These are phyloP conservation scores for Phalaenopsis hybrid DNA, from an alignment of 116 monocot species.

Conservation along the genomic window DNA sequence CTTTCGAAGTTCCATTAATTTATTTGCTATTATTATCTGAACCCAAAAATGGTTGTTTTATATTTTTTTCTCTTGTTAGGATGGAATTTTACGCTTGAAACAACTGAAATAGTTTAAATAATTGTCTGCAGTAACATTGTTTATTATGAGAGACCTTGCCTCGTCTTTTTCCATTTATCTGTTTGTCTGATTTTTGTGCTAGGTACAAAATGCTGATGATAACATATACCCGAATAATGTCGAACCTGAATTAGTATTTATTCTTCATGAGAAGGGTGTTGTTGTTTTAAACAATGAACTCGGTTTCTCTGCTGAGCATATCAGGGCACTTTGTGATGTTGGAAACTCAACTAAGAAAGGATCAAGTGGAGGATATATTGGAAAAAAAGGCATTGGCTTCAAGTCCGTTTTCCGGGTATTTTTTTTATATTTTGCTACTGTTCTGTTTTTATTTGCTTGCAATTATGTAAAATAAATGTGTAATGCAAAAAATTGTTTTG, in stretches of 20 bases:
- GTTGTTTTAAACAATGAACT: slow-evolving; percentile 84
- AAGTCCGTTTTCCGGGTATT: slow-evolving; percentile 98
- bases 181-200: not conserved
- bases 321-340: slow-evolving; percentile 97
- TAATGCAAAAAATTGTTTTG: no score
- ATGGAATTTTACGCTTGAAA: not conserved
- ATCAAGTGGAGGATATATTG: slow-evolving; percentile 82
- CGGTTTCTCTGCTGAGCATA: slow-evolving; percentile 83
- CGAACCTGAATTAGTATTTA: slow-evolving; percentile 78
- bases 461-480: not conserved
- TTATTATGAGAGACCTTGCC: not conserved
- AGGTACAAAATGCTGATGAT: slow-evolving; percentile 99
- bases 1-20: not conserved
- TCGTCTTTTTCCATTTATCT: not conserved
- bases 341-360: slow-evolving; percentile 96
- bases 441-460: not conserved
- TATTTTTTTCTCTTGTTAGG: not conserved
- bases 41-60: not conserved
- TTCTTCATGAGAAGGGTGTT: slow-evolving; percentile 73
- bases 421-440: not conserved
- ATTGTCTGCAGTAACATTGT: not conserved
- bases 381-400: slow-evolving; percentile 96
- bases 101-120: not conserved
- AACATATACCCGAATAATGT: slow-evolving; percentile 65
- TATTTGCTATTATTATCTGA: not conserved